phyloP scores from a whole-genome alignment of 139 green algal species.

The Trebouxia sp. region DNA sequence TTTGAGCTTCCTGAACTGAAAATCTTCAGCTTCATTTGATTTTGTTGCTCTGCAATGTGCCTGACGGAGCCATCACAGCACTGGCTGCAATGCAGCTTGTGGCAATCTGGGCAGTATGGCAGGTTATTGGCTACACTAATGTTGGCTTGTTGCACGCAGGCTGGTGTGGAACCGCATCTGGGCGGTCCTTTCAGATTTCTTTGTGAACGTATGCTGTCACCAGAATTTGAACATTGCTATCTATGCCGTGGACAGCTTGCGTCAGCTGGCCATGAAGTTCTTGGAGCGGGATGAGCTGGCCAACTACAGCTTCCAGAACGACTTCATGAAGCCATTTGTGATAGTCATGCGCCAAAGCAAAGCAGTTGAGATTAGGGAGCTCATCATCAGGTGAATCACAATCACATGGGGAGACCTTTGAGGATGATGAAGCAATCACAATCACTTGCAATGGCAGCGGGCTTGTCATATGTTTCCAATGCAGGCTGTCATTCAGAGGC shows the following conservation, averaged over 20 bases:
- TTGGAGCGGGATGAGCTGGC: constrained; percentile 96
- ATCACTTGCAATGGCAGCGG: too few species aligned
- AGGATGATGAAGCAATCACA: too few species aligned
- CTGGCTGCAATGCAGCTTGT: not conserved
- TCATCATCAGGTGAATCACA: constrained; percentile 98
- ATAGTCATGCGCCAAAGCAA: constrained; percentile 90
- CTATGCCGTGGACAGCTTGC: constrained; percentile 87
- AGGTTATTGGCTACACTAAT: not conserved
- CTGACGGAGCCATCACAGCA: too few species aligned
- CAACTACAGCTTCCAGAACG: constrained; percentile 99
- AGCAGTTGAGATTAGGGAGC: constrained; percentile 92
- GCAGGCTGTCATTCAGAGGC: too few species aligned
- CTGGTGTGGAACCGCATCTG: constrained; percentile 97
- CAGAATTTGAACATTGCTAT: constrained; percentile 87
- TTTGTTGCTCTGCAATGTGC: too few species aligned
- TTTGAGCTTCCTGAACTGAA: too few species aligned
- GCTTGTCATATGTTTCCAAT: too few species aligned
- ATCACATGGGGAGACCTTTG: too few species aligned
- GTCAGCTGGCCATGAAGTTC: constrained; percentile 90
- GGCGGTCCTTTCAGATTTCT: constrained; percentile 93
- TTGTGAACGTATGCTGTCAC: constrained; percentile 83
- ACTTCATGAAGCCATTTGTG: constrained; percentile 98
- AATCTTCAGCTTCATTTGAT: too few species aligned
- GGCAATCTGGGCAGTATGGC: not conserved
- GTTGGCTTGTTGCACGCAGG: constrained; percentile 40